These are phyloP conservation scores for Leccinellum albellum DNA, from an alignment of 768 basidiomycete genomes.

Conservation along the genomic window DNA sequence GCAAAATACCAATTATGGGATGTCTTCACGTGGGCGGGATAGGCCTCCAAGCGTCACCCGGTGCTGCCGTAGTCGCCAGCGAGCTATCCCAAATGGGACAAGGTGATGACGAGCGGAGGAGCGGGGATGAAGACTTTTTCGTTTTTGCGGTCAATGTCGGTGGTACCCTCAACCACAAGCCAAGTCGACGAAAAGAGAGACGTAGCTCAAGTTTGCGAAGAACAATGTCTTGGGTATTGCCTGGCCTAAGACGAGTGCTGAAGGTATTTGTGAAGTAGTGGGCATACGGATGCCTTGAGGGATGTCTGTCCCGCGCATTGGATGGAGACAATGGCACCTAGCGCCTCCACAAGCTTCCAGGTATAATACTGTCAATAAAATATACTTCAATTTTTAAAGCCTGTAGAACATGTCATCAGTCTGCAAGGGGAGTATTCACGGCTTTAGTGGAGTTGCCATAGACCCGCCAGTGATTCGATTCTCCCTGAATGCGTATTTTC, in stretches of 20 bases:
- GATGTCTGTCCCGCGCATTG: too few species aligned
- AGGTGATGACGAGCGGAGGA: slow-evolving; percentile 1
- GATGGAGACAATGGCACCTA: too few species aligned
- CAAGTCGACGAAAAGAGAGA: not conserved
- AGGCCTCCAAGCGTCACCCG: slow-evolving; percentile 15
- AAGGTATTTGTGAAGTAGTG: not conserved
- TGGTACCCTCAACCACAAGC: slow-evolving; percentile 22
- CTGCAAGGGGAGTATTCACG: not conserved
- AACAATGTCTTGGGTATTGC: slow-evolving; percentile 19
- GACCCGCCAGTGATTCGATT: slow-evolving; percentile 86
- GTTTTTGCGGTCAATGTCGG: slow-evolving; percentile 16
- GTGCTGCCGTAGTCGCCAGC: slow-evolving; percentile 16
- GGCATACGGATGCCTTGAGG: slow-evolving; percentile 11
- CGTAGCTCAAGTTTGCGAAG: slow-evolving; percentile 24
- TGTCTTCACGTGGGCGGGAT: slow-evolving; percentile 24
- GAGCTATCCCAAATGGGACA: slow-evolving; percentile 22
- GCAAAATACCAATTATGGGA: slow-evolving; percentile 17
- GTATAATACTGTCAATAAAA: too few species aligned
- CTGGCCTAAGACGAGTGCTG: not conserved
- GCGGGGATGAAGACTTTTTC: slow-evolving; percentile 13
- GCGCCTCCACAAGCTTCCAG: too few species aligned
- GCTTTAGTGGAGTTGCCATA: slow-evolving; percentile 67
- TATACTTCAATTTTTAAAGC: too few species aligned
- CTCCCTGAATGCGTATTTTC: slow-evolving; percentile 33
- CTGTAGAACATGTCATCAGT: too few species aligned